Percentiles rank a stretch among this genome's conserved stretches.
Evolutionary conservation across 345 rosid species (phyloP).

Genomic region (Erysimum cheiranthoides): DNA sequence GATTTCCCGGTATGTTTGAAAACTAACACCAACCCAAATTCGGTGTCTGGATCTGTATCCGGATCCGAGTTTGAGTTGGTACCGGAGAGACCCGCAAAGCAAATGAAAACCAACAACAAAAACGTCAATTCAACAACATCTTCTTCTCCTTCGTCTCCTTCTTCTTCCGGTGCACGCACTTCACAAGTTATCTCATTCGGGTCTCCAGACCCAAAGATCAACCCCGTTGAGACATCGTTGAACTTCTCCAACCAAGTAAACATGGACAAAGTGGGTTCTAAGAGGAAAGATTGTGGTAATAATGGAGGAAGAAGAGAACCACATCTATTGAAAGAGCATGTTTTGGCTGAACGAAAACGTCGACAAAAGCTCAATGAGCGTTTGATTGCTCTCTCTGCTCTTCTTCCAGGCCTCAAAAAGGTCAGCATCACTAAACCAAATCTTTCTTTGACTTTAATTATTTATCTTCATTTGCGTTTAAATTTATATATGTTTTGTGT

Average conservation of each 20-base stretch:
- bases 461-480: not conserved
- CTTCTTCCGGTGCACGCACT: constrained; percentile 22
- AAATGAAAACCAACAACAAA: constrained; percentile 7
- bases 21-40: not conserved
- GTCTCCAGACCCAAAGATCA: constrained; percentile 6
- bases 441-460: constrained; percentile 23
- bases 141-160: constrained; percentile 33
- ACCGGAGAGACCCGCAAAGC: constrained; percentile 17
- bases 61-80: constrained; percentile 15
- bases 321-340: constrained; percentile 61
- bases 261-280: constrained; percentile 18
- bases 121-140: constrained; percentile 27
- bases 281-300: constrained; percentile 31
- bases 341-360: constrained; percentile 86
- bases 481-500: too few relatives aligned
- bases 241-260: constrained; percentile 30
- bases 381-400: constrained; percentile 77
- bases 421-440: constrained; percentile 20
- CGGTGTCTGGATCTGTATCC: not conserved
- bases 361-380: constrained; percentile 80
- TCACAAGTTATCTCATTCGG: constrained; percentile 41
- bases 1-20: constrained; percentile 15
- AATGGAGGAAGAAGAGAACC: constrained; percentile 43
- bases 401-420: constrained; percentile 84
- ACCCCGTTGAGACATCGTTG: constrained; percentile 30